phyloP scores from a whole-genome alignment of 2,329 filamentous ascomycete genomes.

The Madurella mycetomatis region DNA sequence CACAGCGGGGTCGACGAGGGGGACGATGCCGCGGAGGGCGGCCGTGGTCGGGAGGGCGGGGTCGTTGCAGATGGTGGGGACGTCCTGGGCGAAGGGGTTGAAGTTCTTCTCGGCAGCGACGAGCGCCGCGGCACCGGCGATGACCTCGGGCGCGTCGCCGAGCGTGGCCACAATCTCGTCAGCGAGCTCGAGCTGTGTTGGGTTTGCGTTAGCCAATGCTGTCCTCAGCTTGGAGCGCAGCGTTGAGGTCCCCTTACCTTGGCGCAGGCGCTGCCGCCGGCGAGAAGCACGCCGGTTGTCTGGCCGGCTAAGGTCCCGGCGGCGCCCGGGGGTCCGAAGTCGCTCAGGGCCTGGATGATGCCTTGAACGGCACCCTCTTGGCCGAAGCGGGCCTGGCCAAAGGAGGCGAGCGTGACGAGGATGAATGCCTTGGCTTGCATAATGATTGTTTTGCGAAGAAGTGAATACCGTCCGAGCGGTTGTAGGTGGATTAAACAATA shows the following conservation, averaged over 20 bases:
- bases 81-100: constrained; percentile 58
- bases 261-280: constrained; percentile 60
- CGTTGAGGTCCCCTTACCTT: constrained; percentile 40
- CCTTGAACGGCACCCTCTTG: constrained; percentile 58
- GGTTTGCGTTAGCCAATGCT: constrained; percentile 20
- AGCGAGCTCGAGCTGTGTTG: constrained; percentile 51
- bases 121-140: constrained; percentile 58
- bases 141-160: constrained; percentile 54
- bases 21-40: constrained; percentile 61
- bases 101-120: constrained; percentile 70
- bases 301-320: constrained; percentile 60
- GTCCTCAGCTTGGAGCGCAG: background rate
- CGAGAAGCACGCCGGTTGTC: constrained; percentile 59
- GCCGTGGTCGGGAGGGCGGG: constrained; percentile 56
- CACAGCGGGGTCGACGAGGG: constrained; percentile 62
- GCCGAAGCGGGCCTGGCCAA: constrained; percentile 54
- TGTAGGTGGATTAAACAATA: constrained; percentile 16
- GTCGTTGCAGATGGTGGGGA: constrained; percentile 61
- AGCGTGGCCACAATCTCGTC: constrained; percentile 60
- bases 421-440: constrained; percentile 43
- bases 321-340: constrained; percentile 54
- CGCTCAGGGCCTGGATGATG: constrained; percentile 49
- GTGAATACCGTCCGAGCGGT: constrained; percentile 16
- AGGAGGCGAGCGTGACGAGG: constrained; percentile 39
- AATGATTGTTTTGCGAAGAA: constrained; percentile 22